Percentiles rank a stretch among this genome's conserved stretches.
These are phyloP conservation scores for Lachnellula hyalina DNA, from an alignment of 2,329 filamentous ascomycete genomes.

Conservation along the genomic window DNA sequence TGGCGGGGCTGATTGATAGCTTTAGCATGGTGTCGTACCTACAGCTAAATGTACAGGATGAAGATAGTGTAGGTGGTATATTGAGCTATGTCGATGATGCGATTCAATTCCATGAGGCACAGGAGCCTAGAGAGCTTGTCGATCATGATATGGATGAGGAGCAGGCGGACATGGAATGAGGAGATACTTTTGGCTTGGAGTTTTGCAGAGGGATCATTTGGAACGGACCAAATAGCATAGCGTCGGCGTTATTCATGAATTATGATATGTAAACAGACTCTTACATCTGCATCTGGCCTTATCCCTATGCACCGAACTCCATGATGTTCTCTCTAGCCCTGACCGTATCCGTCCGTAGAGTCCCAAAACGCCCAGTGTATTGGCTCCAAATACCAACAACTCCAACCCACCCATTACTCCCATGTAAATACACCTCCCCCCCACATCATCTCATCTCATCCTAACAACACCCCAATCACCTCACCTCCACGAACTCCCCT, in stretches of 20 bases:
- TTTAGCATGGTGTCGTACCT: constrained; percentile 98
- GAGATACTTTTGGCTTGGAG: neutral
- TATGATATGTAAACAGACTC: constrained; percentile 11
- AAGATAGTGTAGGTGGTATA: constrained; percentile 81
- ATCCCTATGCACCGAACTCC: neutral
- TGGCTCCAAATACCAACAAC: neutral
- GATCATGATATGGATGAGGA: constrained; percentile 51
- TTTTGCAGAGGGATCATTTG: neutral
- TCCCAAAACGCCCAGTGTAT: neutral
- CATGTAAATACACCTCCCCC: no score
- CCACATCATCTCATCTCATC: constrained; percentile 4
- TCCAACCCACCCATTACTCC: neutral
- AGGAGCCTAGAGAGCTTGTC: constrained; percentile 79
- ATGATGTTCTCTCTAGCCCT: neutral
- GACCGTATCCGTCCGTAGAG: neutral
- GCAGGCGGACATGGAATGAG: constrained; percentile 33
- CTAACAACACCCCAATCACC: constrained; percentile 4
- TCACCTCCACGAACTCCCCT: constrained; percentile 20
- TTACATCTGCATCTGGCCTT: neutral
- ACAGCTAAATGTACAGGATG: constrained; percentile 81
- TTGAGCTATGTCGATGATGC: constrained; percentile 92
- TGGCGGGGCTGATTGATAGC: constrained; percentile 87
- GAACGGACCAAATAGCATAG: constrained; percentile 16
- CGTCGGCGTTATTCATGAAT: constrained; percentile 21
- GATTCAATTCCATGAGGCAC: constrained; percentile 88